These are phyloP conservation scores for Pseudogymnoascus sp. DNA, from an alignment of 2,329 filamentous ascomycete genomes.

Conservation along the genomic window DNA sequence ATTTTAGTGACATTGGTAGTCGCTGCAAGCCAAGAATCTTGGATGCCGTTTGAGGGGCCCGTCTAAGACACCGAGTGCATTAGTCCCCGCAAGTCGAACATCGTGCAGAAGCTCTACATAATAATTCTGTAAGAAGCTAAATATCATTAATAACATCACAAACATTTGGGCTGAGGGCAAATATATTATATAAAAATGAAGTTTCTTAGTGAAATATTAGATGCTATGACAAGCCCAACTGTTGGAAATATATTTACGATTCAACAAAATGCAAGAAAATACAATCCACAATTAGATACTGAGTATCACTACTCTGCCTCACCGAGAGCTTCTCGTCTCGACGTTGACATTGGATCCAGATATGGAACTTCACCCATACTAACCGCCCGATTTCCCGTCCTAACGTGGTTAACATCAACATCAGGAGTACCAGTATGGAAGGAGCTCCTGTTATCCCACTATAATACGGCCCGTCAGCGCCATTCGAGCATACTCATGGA, in stretches of 20 bases:
- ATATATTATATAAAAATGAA: not conserved
- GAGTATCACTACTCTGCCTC: not conserved
- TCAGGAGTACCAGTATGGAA: slow-evolving; percentile 29
- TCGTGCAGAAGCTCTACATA: not conserved
- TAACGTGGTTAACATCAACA: slow-evolving; percentile 25
- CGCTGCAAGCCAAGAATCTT: not conserved
- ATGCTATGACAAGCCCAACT: not conserved
- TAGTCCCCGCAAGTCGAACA: not conserved
- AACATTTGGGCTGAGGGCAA: not conserved
- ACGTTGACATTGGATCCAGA: slow-evolving; percentile 26
- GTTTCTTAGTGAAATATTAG: not conserved
- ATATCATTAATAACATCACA: not conserved
- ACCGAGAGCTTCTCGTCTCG: slow-evolving; percentile 11
- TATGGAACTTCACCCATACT: slow-evolving; percentile 30
- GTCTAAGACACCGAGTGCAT: not conserved
- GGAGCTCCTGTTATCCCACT: slow-evolving; percentile 29
- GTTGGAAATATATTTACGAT: not conserved
- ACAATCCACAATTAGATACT: not conserved
- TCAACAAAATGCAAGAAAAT: not conserved
- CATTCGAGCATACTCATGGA: not conserved
- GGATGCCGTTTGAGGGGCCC: too few relatives aligned
- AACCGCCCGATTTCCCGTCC: slow-evolving; percentile 27
- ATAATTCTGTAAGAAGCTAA: not conserved
- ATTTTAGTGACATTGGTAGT: not conserved
- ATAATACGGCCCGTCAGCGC: slow-evolving; percentile 19